These are phyloP conservation scores for Penicillium pancosmium DNA, from an alignment of 495 filamentous ascomycete species.

Conservation along the genomic window DNA sequence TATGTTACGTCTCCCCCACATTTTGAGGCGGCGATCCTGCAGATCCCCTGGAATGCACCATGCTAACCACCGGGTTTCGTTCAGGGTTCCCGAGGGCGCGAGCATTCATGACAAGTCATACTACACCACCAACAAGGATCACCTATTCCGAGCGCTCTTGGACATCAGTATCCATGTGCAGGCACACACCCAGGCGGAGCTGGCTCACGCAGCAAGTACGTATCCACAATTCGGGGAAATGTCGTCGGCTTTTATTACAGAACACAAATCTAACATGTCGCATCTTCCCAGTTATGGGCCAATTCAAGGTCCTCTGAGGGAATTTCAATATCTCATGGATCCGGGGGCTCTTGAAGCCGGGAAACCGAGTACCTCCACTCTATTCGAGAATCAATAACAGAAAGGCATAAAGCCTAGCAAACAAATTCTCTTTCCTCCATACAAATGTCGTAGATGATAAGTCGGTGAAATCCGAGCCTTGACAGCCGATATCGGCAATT, in stretches of 20 bases:
- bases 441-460: background rate
- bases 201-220: conserved; percentile 26
- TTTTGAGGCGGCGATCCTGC: background rate
- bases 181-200: conserved; percentile 17
- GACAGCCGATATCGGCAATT: background rate
- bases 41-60: background rate
- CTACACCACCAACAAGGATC: conserved; percentile 27
- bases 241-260: background rate
- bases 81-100: conserved; percentile 25
- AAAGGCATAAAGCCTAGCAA: background rate
- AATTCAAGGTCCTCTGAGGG: conserved; percentile 22
- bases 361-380: conserved; percentile 2
- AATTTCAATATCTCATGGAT: background rate
- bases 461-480: background rate
- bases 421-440: background rate
- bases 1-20: conserved; percentile 11
- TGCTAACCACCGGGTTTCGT: background rate
- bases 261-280: background rate
- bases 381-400: conserved; percentile 5
- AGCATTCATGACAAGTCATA: conserved; percentile 26
- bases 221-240: background rate
- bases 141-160: conserved; percentile 19
- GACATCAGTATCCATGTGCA: conserved; percentile 30
- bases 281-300: conserved; percentile 10
- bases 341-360: background rate